Base-by-base conservation (phyloP, 495 filamentous ascomycete genomes). In the Penicillium diatomitis region DNA sequence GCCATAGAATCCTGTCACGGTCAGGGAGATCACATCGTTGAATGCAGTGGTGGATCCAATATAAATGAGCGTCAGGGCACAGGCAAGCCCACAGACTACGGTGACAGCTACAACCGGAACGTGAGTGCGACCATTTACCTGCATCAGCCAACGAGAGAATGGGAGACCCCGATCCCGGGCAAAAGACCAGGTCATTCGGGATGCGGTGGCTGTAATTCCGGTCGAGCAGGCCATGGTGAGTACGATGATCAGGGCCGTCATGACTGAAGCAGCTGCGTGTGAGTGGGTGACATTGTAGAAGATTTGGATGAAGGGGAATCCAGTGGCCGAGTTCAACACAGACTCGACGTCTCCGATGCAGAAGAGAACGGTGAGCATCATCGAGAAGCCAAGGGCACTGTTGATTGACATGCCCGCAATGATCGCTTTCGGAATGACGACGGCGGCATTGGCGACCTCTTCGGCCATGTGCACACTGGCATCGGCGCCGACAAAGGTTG, bases 171-270 rank as follows among this genome's bases (percentile, higher is more conserved):
- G 50, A 47, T 80, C 77, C 9, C 76, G 59, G 3, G 74, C 70
- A 46, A 81, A 79, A 3, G 71, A 70, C 77, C 77, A 80, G 20
- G 62, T 56, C 52, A 76, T 75, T 32, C 78, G 68, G 6, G 76
- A 79, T 30, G 73, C 63, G 3, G 72, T 69, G 7, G 74, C 67
- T 0, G 72, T 56, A 9, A 66, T 58, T 12, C 67, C 71, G 30
- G 68, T 60, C 10, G 60, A 57, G 33, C 62, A 61, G 27, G 56
- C 55, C 50, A 55, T 56, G 31, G 62, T 65, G 11, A 72, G 53
- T 7, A 73, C 46, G 12, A 70, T 60, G 11, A 75, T 50, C 28
- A 71, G 46, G 11, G 57, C 51, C 3, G 51, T 58, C 57, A 67
- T 58, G 27, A 64, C 53, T 10, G 62, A 54, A 4, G 62, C 58